Conservation (phyloP, 345 rosid species). For the Eutrema yunnanense region DNA sequence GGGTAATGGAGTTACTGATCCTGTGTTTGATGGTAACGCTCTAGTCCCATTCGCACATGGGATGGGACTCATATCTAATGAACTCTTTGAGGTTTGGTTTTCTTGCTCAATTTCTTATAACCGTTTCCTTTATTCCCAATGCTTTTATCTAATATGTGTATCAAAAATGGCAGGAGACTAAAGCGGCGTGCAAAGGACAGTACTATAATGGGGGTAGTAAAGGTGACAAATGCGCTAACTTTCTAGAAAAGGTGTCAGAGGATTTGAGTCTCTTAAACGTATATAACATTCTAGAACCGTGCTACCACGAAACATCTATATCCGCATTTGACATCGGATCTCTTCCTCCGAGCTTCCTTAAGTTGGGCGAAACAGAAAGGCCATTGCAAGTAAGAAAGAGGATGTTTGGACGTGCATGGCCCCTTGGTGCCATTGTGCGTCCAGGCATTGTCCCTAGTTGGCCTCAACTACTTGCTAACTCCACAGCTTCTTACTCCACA, state of each 20-base stretch:
- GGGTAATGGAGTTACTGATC: slow-evolving; percentile 89
- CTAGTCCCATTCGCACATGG: slow-evolving; percentile 87
- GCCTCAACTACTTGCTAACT: slow-evolving; percentile 56
- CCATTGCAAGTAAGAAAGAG: slow-evolving; percentile 67
- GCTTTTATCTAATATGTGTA: not conserved
- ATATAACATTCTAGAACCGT: slow-evolving; percentile 87
- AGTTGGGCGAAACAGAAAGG: slow-evolving; percentile 45
- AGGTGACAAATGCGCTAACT: slow-evolving; percentile 4
- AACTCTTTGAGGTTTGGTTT: slow-evolving; percentile 55
- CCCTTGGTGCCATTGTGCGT: slow-evolving; percentile 71
- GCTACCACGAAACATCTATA: slow-evolving; percentile 44
- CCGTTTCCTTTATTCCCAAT: not conserved
- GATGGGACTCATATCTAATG: slow-evolving; percentile 82
- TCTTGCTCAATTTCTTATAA: not conserved
- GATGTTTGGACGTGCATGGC: slow-evolving; percentile 97
- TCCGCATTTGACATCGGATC: slow-evolving; percentile 23
- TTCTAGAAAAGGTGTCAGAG: slow-evolving; percentile 36
- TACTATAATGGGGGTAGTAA: slow-evolving; percentile 33
- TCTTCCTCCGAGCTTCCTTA: slow-evolving; percentile 60
- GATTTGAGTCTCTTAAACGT: slow-evolving; percentile 35
- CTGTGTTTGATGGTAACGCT: slow-evolving; percentile 70
- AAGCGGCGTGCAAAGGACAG: slow-evolving; percentile 45
- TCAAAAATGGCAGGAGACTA: slow-evolving; percentile 49
- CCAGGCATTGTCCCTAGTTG: slow-evolving; percentile 80
- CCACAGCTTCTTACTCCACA: not conserved